Evolutionary conservation across 495 filamentous ascomycete species (phyloP).

Genomic region (Penicillium herquei): DNA sequence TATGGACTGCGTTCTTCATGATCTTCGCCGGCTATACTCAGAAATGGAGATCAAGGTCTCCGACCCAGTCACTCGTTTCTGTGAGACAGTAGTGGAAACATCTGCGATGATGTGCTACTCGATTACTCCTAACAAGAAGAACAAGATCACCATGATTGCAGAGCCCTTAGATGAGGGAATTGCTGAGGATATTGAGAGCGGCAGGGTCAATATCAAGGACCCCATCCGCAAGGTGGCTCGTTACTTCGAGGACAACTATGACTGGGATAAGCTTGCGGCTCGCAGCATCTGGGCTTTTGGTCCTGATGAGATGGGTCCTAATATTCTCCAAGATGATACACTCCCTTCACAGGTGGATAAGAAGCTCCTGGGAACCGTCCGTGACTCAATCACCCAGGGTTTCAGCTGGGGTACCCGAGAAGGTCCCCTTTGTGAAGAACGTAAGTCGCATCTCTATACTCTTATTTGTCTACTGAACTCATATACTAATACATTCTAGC

Average conservation of each 20-base stretch:
- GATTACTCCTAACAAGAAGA: slow-evolving; percentile 97
- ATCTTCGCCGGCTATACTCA: slow-evolving; percentile 88
- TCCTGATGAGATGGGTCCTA: slow-evolving; percentile 91
- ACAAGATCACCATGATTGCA: slow-evolving; percentile 98
- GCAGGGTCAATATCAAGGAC: slow-evolving; percentile 86
- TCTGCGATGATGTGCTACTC: slow-evolving; percentile 98
- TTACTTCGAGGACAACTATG: slow-evolving; percentile 96
- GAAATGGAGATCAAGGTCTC: slow-evolving; percentile 99
- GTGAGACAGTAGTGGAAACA: slow-evolving; percentile 96
- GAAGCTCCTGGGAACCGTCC: slow-evolving; percentile 79
- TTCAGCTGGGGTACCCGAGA: slow-evolving; percentile 95
- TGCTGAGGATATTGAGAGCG: slow-evolving; percentile 90
- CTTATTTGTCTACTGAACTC: neutral
- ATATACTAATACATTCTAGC: slow-evolving; percentile 48
- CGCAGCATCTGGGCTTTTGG: slow-evolving; percentile 99
- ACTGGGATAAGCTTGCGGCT: slow-evolving; percentile 91
- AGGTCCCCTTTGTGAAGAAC: slow-evolving; percentile 97
- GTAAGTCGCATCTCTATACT: slow-evolving; percentile 52
- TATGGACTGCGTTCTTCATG: slow-evolving; percentile 98
- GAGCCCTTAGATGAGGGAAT: slow-evolving; percentile 94
- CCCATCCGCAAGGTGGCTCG: slow-evolving; percentile 90
- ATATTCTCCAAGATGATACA: slow-evolving; percentile 96
- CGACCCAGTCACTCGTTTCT: slow-evolving; percentile 95
- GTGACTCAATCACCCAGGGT: slow-evolving; percentile 89
- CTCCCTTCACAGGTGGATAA: slow-evolving; percentile 87